Evolutionary conservation across 495 filamentous ascomycete genomes (phyloP), one percentile per base, ranked within the genome.

Genomic region (Thermothielavioides terrestris): DNA sequence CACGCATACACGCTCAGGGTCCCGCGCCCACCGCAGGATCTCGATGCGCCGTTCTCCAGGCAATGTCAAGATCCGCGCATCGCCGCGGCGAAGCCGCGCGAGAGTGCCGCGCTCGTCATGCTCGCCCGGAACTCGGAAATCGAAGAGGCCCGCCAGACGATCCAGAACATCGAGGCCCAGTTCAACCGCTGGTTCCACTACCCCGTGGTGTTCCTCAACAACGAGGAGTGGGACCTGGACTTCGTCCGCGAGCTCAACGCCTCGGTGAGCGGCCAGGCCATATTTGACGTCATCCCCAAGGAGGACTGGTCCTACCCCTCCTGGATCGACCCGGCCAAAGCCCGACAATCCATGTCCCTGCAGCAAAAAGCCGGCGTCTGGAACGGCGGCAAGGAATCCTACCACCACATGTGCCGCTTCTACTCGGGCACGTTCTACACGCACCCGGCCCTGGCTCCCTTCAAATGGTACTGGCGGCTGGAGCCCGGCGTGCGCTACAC

Each of bases 141-240:
- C 43, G 85, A 89, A 1, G 84, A 88, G 40, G 91, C 95, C n/a
- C 78, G 92, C 37, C 80, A 89, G 60, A 94, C 89, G 4, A 77
- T 96, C 45, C 85, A 89, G 66, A 94, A 87, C 43, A 88, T 98
- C 57, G 92, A 98, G 67, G 75, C 87, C 46, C 90, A 95, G 63
- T 98, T 98, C 78, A 98, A 98, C 65, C 80, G 83, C 50, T 96
- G 91, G 91, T 98, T 87, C 67, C 76, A 94, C 62, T 98, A 98
- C 68, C 92, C 91, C 21, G 89, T 95, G 65, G 86, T 98, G 37
- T 96, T 98, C 65, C 72, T 98, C 51, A 98, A 98, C 66, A 90
- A 98, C 65, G 82, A 82, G 52, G 81, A 81, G 6, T 97, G 94
- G 71, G 79, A 77, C 64, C 87, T 80, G 9, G 86, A 89, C 14